phyloP scores from a whole-genome alignment of 306 rosid species.

The Glycyrrhiza uralensis region DNA sequence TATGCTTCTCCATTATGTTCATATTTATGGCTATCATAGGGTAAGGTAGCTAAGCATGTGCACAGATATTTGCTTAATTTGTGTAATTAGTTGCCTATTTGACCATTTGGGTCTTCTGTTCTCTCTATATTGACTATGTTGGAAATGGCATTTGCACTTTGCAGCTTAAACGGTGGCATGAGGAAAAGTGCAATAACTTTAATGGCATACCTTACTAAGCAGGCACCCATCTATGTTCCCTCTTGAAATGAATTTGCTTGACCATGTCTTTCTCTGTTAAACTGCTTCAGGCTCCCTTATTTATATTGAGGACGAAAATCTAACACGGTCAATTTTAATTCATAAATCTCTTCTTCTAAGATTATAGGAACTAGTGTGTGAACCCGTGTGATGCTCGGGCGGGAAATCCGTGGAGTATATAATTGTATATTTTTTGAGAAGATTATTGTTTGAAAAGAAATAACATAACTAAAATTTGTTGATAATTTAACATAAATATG shows the following conservation, averaged over 20 bases:
- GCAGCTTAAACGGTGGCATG: not conserved
- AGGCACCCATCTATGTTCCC: not conserved
- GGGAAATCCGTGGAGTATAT: too few species aligned
- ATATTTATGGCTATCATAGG: not conserved
- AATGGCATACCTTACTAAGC: not conserved
- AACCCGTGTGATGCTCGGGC: too few species aligned
- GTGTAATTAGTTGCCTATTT: not conserved
- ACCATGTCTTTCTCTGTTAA: not conserved
- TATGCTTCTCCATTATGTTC: constrained; percentile 1
- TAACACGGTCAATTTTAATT: too few species aligned
- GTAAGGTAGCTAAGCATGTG: constrained; percentile 19
- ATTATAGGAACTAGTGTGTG: too few species aligned
- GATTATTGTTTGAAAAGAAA: too few species aligned
- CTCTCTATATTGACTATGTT: not conserved
- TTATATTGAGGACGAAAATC: too few species aligned
- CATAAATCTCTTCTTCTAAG: too few species aligned
- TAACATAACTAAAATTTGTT: too few species aligned
- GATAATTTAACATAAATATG: too few species aligned
- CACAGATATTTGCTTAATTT: not conserved
- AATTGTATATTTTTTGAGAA: too few species aligned
- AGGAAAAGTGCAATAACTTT: not conserved
- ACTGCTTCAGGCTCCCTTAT: not conserved
- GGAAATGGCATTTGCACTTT: constrained; percentile 13
- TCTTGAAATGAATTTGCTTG: not conserved
- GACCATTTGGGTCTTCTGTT: not conserved